Percentiles rank a stretch among this genome's conserved stretches.
These are phyloP conservation scores for Sordariomycetes sp. DNA, from an alignment of 2,329 filamentous ascomycete genomes.

Conservation along the genomic window DNA sequence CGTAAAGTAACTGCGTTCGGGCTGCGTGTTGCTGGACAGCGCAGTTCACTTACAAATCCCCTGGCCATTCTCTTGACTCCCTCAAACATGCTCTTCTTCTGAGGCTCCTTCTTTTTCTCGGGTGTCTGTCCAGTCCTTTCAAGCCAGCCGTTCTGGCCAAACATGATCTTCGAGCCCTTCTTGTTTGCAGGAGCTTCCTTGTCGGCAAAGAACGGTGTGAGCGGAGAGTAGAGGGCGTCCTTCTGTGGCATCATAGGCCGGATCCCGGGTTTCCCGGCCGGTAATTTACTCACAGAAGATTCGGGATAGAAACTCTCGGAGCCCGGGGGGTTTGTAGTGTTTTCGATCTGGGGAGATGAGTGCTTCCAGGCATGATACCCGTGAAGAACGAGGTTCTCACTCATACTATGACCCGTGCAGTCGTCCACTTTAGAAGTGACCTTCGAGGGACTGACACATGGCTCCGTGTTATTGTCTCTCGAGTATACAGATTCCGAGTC, in stretches of 20 bases:
- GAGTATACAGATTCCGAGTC: conserved; percentile 5
- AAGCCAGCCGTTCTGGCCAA: conserved; percentile 47
- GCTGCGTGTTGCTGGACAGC: neutral
- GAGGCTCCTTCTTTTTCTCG: conserved; percentile 14
- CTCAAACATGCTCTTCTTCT: conserved; percentile 33
- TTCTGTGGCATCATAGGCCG: conserved; percentile 6
- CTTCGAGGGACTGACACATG: neutral
- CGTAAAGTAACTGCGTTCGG: neutral
- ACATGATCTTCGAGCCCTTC: conserved; percentile 37
- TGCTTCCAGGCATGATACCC: neutral
- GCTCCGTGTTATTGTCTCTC: neutral
- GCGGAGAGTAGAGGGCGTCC: conserved; percentile 25
- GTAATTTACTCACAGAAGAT: neutral
- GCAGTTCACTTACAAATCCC: conserved; percentile 32
- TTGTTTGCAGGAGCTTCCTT: conserved; percentile 24
- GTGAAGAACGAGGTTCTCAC: neutral
- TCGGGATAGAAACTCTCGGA: neutral
- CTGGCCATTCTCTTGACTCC: conserved; percentile 41
- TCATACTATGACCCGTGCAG: neutral
- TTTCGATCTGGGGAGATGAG: neutral
- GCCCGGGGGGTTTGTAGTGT: neutral
- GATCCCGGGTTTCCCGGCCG: neutral
- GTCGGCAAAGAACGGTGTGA: conserved; percentile 29
- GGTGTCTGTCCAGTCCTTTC: conserved; percentile 26
- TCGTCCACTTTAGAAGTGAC: conserved; percentile 5